Evolutionary conservation across 2,329 filamentous ascomycete genomes (phyloP), one percentile per base, ranked within the genome.

Genomic region (Pseudocercospora macadamiae): DNA sequence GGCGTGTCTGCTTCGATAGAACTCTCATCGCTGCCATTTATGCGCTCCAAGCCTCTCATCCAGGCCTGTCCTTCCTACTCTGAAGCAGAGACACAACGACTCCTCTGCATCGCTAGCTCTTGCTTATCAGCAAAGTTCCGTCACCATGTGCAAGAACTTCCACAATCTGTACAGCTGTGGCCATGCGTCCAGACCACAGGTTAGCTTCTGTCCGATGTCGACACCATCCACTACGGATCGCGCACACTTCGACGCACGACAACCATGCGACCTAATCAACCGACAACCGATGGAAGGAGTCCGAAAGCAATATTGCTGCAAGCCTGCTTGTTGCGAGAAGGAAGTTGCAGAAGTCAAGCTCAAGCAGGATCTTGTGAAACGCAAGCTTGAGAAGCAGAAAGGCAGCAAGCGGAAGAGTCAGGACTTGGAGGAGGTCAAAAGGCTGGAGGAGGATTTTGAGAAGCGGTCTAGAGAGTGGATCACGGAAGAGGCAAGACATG

Each of bases 141-240:
- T 12, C 12, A 45, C 10, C 4, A 58, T 58, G 55, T 58, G 55
- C 51, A 54, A 44, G 44, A 21, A 30, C 28, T 58, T 48, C 23
- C 55, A 58, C 25, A 18, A 21, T 39, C 51, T 54, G 30, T 58
- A 53, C 49, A 36, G 32, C 21, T 58, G 55, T 42, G 55, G 55
- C 42, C 55, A 58, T 25, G 42, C 55, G 14, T 47, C 39, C 51
- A 48, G 39, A 12, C 37, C 51, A 10, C 49, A 49, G 12, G 30
- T 54, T 34, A 30, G 42, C 25, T 49, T 30, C 42, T 58, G 55
- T 12, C 32, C 55, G 16, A 16, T 39, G 4, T 36, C 42, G 1
- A 42, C 19, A 10, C 37, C 51, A 3, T 19, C 26, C 19, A 10
- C 16, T 1, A 2, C 14, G 4, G 23, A 25, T 12, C 42, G 19